Evolutionary conservation across 2,329 filamentous ascomycete species (phyloP).

Genomic region (Hymenoscyphus occultus): DNA sequence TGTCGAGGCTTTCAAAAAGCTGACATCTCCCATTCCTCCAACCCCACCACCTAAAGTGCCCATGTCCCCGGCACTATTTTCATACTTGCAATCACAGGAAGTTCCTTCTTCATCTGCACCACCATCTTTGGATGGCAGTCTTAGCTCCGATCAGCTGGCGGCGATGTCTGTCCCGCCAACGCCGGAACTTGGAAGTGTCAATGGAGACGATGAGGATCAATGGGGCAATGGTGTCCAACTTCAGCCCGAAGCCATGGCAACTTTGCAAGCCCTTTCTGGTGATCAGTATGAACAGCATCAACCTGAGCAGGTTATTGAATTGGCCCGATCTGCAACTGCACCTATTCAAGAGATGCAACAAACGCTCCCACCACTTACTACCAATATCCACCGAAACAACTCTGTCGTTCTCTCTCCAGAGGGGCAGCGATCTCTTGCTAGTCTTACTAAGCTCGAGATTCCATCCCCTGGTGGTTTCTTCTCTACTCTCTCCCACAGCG

Average conservation of each 20-base stretch:
- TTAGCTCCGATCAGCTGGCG: conserved; percentile 84
- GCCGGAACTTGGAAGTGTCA: conserved; percentile 62
- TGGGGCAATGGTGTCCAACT: conserved; percentile 71
- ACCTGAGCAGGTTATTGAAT: conserved; percentile 53
- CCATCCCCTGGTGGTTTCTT: conserved; percentile 93
- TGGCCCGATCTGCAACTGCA: conserved; percentile 31
- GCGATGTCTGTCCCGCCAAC: conserved; percentile 81
- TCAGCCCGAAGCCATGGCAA: conserved; percentile 76
- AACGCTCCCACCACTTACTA: conserved; percentile 50
- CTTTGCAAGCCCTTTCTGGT: conserved; percentile 69
- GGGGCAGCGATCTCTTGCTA: conserved; percentile 60
- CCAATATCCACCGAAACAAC: conserved; percentile 37
- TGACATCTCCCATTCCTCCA: conserved; percentile 57
- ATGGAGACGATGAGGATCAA: conserved; percentile 54
- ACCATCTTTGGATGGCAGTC: conserved; percentile 79
- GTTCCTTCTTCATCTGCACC: conserved; percentile 75
- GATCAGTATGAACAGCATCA: conserved; percentile 59
- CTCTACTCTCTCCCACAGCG: conserved; percentile 72
- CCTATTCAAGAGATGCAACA: conserved; percentile 52
- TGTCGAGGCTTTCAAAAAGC: conserved; percentile 45
- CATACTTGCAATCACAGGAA: conserved; percentile 65
- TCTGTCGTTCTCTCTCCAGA: conserved; percentile 46
- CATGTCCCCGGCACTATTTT: conserved; percentile 72
- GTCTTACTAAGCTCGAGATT: conserved; percentile 78
- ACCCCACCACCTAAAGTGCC: conserved; percentile 66